phyloP scores from a whole-genome alignment of 2,329 filamentous ascomycete species.

The Albophoma yamanashiensis region DNA sequence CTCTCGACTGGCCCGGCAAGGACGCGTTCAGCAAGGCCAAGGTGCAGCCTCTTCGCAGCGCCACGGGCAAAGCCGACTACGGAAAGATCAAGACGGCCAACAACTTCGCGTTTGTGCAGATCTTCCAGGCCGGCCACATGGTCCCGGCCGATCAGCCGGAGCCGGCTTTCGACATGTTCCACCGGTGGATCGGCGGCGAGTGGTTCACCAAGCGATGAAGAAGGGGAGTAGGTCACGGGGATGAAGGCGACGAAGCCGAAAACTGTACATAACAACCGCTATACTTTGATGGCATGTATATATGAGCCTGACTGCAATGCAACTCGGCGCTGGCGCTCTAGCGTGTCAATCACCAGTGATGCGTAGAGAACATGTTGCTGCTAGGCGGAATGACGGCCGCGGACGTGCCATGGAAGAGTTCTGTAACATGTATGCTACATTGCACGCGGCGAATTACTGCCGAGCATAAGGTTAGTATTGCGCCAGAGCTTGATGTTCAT shows the following conservation, averaged over 20 bases:
- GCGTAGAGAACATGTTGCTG: neutral
- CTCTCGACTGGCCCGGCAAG: slow-evolving; percentile 85
- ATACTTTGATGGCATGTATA: neutral
- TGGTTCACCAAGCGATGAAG: slow-evolving; percentile 3
- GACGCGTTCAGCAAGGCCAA: slow-evolving; percentile 64
- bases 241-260: neutral
- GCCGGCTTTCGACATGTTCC: slow-evolving; percentile 80
- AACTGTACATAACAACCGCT: neutral
- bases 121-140: slow-evolving; percentile 91
- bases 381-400: neutral
- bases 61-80: slow-evolving; percentile 29
- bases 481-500: no score
- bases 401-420: neutral
- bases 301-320: neutral
- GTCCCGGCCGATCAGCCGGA: slow-evolving; percentile 91
- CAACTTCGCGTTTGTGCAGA: slow-evolving; percentile 87
- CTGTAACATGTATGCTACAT: neutral
- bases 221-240: neutral
- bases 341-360: neutral
- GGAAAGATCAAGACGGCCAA: slow-evolving; percentile 78
- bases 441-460: neutral
- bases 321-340: neutral
- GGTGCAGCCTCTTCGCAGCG: slow-evolving; percentile 57
- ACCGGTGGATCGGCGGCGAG: slow-evolving; percentile 61
- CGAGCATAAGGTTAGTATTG: no score